Base-by-base conservation (phyloP, 164 flowering plant genomes). In the Berberis thunbergii region DNA sequence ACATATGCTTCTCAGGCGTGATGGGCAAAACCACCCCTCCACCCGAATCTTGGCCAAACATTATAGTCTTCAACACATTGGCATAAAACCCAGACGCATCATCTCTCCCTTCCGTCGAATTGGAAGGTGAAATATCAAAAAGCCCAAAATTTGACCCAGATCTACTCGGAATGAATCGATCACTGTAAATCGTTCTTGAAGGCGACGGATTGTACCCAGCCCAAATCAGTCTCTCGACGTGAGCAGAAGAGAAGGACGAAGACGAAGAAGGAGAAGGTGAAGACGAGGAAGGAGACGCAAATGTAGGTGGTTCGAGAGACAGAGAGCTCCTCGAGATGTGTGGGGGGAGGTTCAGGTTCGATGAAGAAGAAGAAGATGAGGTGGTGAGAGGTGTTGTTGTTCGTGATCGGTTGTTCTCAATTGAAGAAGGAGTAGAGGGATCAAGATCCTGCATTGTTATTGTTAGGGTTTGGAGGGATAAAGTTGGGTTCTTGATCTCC, bases 101-200 rank as follows among this genome's bases (percentile, higher is more conserved):
- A 45, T 84, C 90, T 11, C 74, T 55, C 2, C 74, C 76, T 3
- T 78, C 88, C 1, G 69, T 43, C 4, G 78, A 48, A 40, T 6
- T 6, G 7, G 82, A 59, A 3, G 84, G 68, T 1, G 81, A 59
- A 46, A 81, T 59, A 66, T 79, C 69, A 62, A 91, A 87, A 4
- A 94, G 91, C 0, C 83, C 86, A 64, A 87, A 94, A 73, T 95
- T 89, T 48, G 99, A 95, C 41, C 83, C 76, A 44, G 97, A 75
- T 72, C 99, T 76, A 73, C 83, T 69, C 13, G 99, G 99, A 8
- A 91, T 95, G 72, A 95, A 95, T 54, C 99, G 77, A 56, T 91
- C 97, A 64, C 87, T 78, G 80, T 84, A 91, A 54, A 88, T 88
- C 0, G 93, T 69, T 45, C 81, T 74, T 3, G 95, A 86, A 4